These are phyloP conservation scores for Solanum etuberosum DNA, from an alignment of 257 asterid genomes.

Conservation along the genomic window DNA sequence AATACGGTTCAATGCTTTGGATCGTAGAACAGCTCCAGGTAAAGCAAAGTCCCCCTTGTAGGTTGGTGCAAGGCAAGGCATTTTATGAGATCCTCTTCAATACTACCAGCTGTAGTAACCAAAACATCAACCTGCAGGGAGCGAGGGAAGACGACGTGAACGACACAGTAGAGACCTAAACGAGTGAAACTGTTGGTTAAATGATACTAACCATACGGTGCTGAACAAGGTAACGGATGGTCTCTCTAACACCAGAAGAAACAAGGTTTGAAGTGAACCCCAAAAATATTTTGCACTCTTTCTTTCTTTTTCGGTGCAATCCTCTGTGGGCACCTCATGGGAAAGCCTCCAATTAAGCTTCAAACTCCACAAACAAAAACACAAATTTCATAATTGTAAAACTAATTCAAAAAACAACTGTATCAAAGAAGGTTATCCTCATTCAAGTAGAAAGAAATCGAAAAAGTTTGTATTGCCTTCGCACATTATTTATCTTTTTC, in stretches of 20 bases:
- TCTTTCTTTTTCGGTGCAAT: constrained; percentile 57
- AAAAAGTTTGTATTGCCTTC: too few species aligned
- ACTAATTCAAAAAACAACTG: too few species aligned
- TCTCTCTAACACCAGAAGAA: constrained; percentile 86
- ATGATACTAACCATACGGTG: constrained; percentile 65
- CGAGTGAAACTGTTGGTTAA: background rate
- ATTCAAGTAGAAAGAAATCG: too few species aligned
- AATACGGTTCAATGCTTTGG: constrained; percentile 84
- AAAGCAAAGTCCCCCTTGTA: constrained; percentile 74
- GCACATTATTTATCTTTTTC: too few species aligned
- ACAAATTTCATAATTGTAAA: too few species aligned
- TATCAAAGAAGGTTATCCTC: too few species aligned
- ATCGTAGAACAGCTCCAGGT: constrained; percentile 72
- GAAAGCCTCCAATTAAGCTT: constrained; percentile 96
- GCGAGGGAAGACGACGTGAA: background rate
- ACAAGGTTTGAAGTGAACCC: constrained; percentile 89
- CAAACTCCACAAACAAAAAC: too few species aligned
- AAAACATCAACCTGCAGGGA: constrained; percentile 75
- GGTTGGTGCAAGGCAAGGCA: constrained; percentile 95
- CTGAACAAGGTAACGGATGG: constrained; percentile 67
- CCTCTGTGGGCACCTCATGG: constrained; percentile 47
- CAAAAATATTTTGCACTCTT: constrained; percentile 69
- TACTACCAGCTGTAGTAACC: constrained; percentile 95
- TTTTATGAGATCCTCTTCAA: constrained; percentile 94
- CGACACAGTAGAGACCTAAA: background rate